Evolutionary conservation across 2,329 filamentous ascomycete genomes (phyloP).

Genomic region (Zasmidium angulare): DNA sequence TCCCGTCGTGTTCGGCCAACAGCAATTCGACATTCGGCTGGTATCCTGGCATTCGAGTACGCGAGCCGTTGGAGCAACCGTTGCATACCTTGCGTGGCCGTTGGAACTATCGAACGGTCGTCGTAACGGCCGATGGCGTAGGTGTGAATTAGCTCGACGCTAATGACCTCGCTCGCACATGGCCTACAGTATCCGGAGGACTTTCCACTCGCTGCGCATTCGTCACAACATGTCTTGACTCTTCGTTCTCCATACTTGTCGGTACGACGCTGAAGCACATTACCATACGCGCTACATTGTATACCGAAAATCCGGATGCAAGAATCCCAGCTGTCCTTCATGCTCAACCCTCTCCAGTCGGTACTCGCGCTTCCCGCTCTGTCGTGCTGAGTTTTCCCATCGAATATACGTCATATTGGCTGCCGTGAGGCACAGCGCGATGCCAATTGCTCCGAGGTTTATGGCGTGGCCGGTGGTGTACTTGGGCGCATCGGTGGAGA

Average conservation of each 20-base stretch:
- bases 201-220: too few relatives aligned
- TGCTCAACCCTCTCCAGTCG: slow-evolving; percentile 35
- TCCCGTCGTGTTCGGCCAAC: neutral
- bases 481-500: slow-evolving; percentile 43
- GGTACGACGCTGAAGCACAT: neutral
- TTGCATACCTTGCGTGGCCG: neutral
- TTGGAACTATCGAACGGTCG: neutral
- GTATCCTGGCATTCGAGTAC: neutral
- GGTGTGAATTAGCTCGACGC: too few relatives aligned
- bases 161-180: too few relatives aligned
- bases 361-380: slow-evolving; percentile 40
- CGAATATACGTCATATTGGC: slow-evolving; percentile 40
- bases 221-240: too few relatives aligned
- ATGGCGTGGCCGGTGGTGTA: slow-evolving; percentile 45
- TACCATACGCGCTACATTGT: slow-evolving; percentile 11
- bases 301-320: slow-evolving; percentile 45
- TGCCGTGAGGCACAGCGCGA: slow-evolving; percentile 36
- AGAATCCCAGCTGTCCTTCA: slow-evolving; percentile 38
- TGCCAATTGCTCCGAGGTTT: slow-evolving; percentile 41
- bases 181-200: too few relatives aligned
- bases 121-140: too few relatives aligned
- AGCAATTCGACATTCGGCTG: neutral
- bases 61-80: neutral
- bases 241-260: too few relatives aligned
- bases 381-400: slow-evolving; percentile 44